Evolutionary conservation across 2,329 filamentous ascomycete genomes (phyloP), one percentile per base, ranked within the genome.

Genomic region (Xylaria sp.): DNA sequence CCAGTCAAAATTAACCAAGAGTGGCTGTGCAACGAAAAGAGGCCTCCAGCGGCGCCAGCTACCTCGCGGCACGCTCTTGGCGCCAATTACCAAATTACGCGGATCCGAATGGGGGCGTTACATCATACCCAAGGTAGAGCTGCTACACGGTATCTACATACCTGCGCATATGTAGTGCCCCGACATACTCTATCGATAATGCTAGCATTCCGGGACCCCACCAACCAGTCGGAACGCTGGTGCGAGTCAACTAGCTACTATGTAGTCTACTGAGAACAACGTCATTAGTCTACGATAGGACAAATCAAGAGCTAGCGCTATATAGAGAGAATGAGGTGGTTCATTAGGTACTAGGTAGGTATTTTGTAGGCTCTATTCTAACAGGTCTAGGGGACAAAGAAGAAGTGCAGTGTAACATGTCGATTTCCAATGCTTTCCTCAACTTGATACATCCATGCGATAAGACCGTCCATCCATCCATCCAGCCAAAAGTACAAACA

Each of bases 21-120:
- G 73, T 75, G 74, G 74, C 74, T 73, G 69, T 73, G 74, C 42
- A 36, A 36, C 24, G 57, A 56, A 67, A 57, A 60, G 67, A 71
- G 69, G 67, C 67, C 67, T 71, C 67, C 69, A 14, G 42, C 51
- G 47, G 6, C 7, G 24, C 42, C n/a, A 54, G 17, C 7, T 53
- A 32, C 50, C 24, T 53, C n/a, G 9, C 9, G 4, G 27, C 39
- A 27, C 11, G 32, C 42, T 47, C 66, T 71, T 65, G 61, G 68
- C 65, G 17, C 57, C 19, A 36, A 30, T 42, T 64, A 47, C 4
- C n/a, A 12, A 36, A 54, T 51, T 51, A 30, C 48, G 24, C 48
- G 24, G 24, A 17, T 30, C 4, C 11, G 4, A 30, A 30, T 51
- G 5, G 24, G 21, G 21, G 48, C 21, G 48, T 30, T 51, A 51